Evolutionary conservation across 768 basidiomycete genomes (phyloP).

Genomic region (Xerocomellus amylosporus): DNA sequence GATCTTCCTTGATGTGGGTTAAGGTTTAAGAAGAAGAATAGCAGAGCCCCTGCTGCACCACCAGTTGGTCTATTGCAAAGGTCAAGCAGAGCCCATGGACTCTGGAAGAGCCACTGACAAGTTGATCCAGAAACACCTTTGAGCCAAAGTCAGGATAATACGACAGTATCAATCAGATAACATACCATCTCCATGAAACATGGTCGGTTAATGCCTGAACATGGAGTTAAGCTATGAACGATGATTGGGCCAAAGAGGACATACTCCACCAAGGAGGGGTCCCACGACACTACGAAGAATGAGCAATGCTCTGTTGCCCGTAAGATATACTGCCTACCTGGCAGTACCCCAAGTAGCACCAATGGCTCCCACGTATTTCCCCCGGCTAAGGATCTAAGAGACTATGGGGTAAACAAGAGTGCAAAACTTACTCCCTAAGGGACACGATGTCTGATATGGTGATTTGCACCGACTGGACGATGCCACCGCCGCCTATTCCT

Average conservation of each 20-base stretch:
- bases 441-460: constrained; percentile 40
- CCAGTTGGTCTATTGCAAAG: constrained; percentile 33
- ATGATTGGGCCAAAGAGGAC: neutral
- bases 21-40: constrained; percentile 37
- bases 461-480: constrained; percentile 37
- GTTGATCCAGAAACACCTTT: constrained; percentile 39
- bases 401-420: neutral
- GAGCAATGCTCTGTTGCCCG: neutral
- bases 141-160: constrained; percentile 1
- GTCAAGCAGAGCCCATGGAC: neutral
- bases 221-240: neutral
- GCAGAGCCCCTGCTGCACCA: constrained; percentile 29
- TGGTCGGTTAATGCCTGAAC: constrained; percentile 35
- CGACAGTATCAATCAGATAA: neutral
- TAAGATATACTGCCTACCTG: constrained; percentile 20
- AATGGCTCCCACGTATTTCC: constrained; percentile 38
- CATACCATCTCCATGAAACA: constrained; percentile 41
- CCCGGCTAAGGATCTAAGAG: constrained; percentile 28
- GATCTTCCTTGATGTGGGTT: constrained; percentile 33
- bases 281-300: constrained; percentile 36
- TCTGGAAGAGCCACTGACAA: constrained; percentile 21
- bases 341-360: constrained; percentile 43
- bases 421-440: constrained; percentile 29
- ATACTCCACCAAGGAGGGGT: constrained; percentile 40
- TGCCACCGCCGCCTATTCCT: constrained; percentile 43